Percentiles rank a stretch among this genome's conserved stretches.
Conservation (phyloP, 768 basidiomycete genomes). For the Pulveroboletus sp. region DNA sequence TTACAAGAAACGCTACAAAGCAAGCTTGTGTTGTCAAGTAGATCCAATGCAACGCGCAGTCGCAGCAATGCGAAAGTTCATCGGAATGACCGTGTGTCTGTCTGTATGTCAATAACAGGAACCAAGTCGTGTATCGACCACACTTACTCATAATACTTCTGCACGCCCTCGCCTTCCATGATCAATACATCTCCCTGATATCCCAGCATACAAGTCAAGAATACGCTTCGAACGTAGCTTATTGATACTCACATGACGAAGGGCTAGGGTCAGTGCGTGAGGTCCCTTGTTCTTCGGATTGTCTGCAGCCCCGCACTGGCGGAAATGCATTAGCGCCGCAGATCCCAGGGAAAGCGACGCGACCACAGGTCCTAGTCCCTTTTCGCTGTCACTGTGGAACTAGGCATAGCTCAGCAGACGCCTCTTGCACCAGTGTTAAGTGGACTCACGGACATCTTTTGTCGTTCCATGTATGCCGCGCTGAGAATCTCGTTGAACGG, state of each 20-base stretch:
- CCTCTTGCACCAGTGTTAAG: not conserved
- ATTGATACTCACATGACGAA: constrained; percentile 57
- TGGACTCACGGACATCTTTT: constrained; percentile 72
- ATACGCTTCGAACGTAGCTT: not conserved
- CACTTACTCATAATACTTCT: constrained; percentile 70
- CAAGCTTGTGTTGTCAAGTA: too few relatives aligned
- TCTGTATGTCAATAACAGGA: constrained; percentile 10
- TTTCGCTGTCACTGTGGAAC: constrained; percentile 82
- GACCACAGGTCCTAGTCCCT: constrained; percentile 67
- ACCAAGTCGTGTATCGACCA: not conserved
- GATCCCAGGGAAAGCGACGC: constrained; percentile 79
- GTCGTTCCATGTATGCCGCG: constrained; percentile 82
- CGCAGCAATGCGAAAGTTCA: constrained; percentile 76
- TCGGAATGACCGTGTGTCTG: constrained; percentile 74
- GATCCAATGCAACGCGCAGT: constrained; percentile 66
- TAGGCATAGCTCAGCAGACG: constrained; percentile 27
- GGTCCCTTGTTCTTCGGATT: constrained; percentile 22
- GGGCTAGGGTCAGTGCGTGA: constrained; percentile 50
- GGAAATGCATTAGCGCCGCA: constrained; percentile 78
- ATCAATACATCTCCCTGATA: constrained; percentile 73
- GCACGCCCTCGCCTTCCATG: constrained; percentile 71
- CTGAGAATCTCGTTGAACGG: constrained; percentile 78
- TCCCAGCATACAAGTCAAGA: constrained; percentile 1
- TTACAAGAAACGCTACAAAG: too few relatives aligned
- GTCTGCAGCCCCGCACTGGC: constrained; percentile 42